These are phyloP conservation scores for Ehretia macrophylla DNA, from an alignment of 257 asterid species.

Conservation along the genomic window DNA sequence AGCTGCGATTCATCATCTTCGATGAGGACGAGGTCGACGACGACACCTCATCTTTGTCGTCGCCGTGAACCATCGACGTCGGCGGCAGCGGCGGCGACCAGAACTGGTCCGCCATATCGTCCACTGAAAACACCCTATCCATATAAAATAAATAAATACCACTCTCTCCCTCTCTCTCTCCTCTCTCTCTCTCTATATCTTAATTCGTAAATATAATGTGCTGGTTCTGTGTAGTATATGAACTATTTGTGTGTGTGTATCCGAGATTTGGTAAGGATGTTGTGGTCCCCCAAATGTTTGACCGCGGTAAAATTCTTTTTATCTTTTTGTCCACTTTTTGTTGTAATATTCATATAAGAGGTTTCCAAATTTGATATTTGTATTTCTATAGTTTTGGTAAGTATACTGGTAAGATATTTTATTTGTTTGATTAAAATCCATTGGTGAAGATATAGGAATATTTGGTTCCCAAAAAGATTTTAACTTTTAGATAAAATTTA, in stretches of 20 bases:
- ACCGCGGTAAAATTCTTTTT: not conserved
- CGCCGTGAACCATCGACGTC: constrained; percentile 26
- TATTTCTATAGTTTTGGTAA: too few relatives aligned
- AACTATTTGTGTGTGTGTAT: not conserved
- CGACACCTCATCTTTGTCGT: constrained; percentile 27
- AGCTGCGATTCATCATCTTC: constrained; percentile 67
- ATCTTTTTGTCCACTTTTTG: not conserved
- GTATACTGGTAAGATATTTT: too few relatives aligned
- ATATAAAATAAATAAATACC: constrained; percentile 14
- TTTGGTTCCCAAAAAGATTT: too few relatives aligned
- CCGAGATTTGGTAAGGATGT: not conserved
- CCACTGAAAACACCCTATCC: constrained; percentile 77
- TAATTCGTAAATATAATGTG: not conserved
- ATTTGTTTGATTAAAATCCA: too few relatives aligned
- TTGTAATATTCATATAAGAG: too few relatives aligned
- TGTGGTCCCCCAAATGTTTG: not conserved
- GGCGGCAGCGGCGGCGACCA: constrained; percentile 57
- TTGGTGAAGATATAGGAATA: too few relatives aligned
- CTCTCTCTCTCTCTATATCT: not conserved
- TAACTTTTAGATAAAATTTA: too few relatives aligned
- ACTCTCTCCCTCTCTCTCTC: not conserved
- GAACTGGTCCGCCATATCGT: constrained; percentile 61
- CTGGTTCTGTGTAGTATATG: not conserved
- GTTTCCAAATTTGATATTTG: too few relatives aligned
- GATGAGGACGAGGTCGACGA: constrained; percentile 31